Percentiles rank a stretch among this genome's conserved stretches.
phyloP scores from a whole-genome alignment of 2,329 filamentous ascomycete species.

The Rutstroemia sydowiana region DNA sequence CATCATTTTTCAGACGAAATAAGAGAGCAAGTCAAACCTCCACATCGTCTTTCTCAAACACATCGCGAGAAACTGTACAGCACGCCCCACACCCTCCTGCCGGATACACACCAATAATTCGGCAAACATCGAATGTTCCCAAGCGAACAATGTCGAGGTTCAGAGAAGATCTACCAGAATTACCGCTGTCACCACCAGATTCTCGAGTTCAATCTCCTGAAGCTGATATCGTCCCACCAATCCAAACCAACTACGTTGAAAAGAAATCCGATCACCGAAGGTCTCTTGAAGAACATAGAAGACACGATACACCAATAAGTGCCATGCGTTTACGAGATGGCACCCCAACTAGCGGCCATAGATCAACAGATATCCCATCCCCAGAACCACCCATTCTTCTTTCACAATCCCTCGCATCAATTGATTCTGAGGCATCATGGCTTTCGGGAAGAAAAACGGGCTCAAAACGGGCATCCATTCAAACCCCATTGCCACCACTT shows the following conservation, averaged over 20 bases:
- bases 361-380: constrained; percentile 36
- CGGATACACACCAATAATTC: constrained; percentile 22
- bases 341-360: constrained; percentile 39
- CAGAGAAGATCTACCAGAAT: constrained; percentile 82
- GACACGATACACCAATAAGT: constrained; percentile 43
- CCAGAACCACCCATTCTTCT: constrained; percentile 46
- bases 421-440: constrained; percentile 95
- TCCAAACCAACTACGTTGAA: constrained; percentile 23
- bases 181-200: constrained; percentile 76
- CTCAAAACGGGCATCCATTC: constrained; percentile 40
- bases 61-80: constrained; percentile 79
- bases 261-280: constrained; percentile 21
- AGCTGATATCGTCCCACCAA: constrained; percentile 38
- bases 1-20: constrained; percentile 61
- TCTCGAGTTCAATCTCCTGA: constrained; percentile 76
- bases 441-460: constrained; percentile 63
- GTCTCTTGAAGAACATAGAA: constrained; percentile 31
- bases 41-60: constrained; percentile 76
- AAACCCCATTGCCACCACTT: constrained; percentile 35
- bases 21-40: constrained; percentile 45
- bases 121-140: constrained; percentile 41
- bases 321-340: constrained; percentile 33
- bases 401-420: constrained; percentile 83
- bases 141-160: constrained; percentile 86
- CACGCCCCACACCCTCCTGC: constrained; percentile 22